A percentile compares a stretch with the other conserved stretches of the same genome.
These are phyloP conservation scores for Crepidotus variabilis DNA, from an alignment of 768 basidiomycete species.

Conservation along the genomic window DNA sequence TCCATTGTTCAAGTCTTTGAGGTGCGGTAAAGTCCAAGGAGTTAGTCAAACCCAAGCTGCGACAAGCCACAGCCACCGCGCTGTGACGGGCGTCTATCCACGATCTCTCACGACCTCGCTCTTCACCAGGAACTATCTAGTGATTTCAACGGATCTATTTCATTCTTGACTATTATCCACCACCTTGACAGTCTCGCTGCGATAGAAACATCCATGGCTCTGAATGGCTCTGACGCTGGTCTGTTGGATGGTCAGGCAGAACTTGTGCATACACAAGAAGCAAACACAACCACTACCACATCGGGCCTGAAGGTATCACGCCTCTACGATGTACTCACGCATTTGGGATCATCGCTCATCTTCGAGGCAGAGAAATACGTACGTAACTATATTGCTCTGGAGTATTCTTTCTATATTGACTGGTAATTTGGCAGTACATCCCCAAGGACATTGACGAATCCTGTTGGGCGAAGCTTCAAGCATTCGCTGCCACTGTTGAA, in stretches of 20 bases:
- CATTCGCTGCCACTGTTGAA: not conserved
- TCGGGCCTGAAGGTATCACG: not conserved
- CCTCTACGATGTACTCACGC: not conserved
- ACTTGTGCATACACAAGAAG: not conserved
- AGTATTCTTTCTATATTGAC: no score
- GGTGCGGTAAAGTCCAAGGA: not conserved
- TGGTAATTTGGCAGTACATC: not conserved
- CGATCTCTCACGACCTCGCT: not conserved
- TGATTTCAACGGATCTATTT: no score
- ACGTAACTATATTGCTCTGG: no score
- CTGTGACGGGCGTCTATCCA: not conserved
- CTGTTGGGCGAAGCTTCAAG: not conserved
- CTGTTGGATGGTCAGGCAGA: not conserved
- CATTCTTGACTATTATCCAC: no score
- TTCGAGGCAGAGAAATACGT: no score
- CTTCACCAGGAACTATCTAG: not conserved
- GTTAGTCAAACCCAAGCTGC: not conserved
- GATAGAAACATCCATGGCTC: no score
- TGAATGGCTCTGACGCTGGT: not conserved
- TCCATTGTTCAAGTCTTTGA: constrained; percentile 20
- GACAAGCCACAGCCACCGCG: not conserved
- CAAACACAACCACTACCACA: not conserved
- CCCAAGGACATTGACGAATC: not conserved
- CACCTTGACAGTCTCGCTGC: no score
- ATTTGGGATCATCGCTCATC: not conserved